Conservation (phyloP, 164 flowering plant genomes). For the Euptelea pleiosperma region DNA sequence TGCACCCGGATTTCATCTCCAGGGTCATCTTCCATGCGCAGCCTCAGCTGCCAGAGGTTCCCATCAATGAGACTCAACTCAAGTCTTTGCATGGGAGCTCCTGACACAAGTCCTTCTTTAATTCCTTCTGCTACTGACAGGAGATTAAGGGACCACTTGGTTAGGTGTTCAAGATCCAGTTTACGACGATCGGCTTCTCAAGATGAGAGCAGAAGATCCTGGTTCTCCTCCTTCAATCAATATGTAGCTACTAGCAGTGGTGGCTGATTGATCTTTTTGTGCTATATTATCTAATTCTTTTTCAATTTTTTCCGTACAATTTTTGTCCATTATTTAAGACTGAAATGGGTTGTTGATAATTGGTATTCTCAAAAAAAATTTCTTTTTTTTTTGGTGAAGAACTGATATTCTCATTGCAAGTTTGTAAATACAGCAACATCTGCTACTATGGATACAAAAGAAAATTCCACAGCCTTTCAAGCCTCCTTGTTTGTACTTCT, state of each 20-base stretch:
- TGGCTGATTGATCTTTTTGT: slow-evolving; percentile 40
- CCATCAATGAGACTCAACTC: slow-evolving; percentile 62
- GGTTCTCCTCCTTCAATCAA: slow-evolving; percentile 61
- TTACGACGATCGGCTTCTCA: slow-evolving; percentile 60
- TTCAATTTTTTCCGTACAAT: neutral
- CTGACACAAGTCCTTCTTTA: slow-evolving; percentile 45
- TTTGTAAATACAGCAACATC: slow-evolving; percentile 19
- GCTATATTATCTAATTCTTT: slow-evolving; percentile 1
- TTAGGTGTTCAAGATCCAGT: slow-evolving; percentile 44
- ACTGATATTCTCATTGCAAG: slow-evolving; percentile 1
- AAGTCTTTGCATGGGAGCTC: slow-evolving; percentile 63
- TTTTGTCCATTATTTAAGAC: slow-evolving; percentile 11
- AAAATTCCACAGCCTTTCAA: neutral
- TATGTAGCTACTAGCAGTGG: slow-evolving; percentile 46
- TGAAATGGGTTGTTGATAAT: slow-evolving; percentile 1
- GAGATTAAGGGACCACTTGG: slow-evolving; percentile 33
- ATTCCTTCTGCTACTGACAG: slow-evolving; percentile 31
- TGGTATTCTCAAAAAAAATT: too few species aligned
- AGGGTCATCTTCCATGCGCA: slow-evolving; percentile 46
- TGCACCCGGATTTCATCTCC: slow-evolving; percentile 45
- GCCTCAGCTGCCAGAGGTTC: slow-evolving; percentile 63
- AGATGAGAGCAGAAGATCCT: slow-evolving; percentile 46
- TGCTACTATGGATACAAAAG: slow-evolving; percentile 5
- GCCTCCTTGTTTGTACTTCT: too few species aligned
- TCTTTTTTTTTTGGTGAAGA: too few species aligned